Base-by-base conservation (phyloP, 495 filamentous ascomycete genomes). In the Hypoxylon lienhwacheense region DNA sequence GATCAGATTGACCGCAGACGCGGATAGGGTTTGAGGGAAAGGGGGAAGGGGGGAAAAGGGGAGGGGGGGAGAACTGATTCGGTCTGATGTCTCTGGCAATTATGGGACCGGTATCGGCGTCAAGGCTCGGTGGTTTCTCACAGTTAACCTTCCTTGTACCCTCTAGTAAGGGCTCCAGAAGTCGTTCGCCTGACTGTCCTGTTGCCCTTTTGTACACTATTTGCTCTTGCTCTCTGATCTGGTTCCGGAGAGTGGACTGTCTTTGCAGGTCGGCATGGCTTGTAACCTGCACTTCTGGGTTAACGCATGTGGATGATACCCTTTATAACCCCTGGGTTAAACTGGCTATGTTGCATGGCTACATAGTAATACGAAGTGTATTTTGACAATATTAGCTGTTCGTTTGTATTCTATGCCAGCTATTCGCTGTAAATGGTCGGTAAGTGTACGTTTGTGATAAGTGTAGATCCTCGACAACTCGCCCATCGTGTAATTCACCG, bases 1-100 rank as follows among this genome's bases (percentile, higher is more conserved):
- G 40, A 53, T 39, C 59, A 62, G 59, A 62, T 62, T 62, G 59
- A 62, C 43, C 45, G 37, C 59, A 53, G 53, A 57, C 32, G 36
- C n/a, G 32, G 50, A 20, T 16, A 36, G 26, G 36, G 42, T 15
- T 50, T 41, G 17, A 25, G 24, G n/a, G n/a, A n/a, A n/a, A n/a
- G n/a, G n/a, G n/a, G n/a, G n/a, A n/a, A n/a, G n/a, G n/a, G n/a
- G n/a, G n/a, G n/a, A n/a, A n/a, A n/a, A n/a, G n/a, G n/a, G n/a
- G n/a, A n/a, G n/a, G n/a, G n/a, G n/a, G n/a, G n/a, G n/a, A n/a
- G n/a, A n/a, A n/a, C n/a, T n/a, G n/a, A n/a, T n/a, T n/a, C n/a
- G n/a, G n/a, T n/a, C n/a, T n/a, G n/a, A n/a, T n/a, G n/a, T n/a
- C n/a, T 40, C 53, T 47, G 44, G 43, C 41, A 47, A 21, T 47